phyloP scores from a whole-genome alignment of 2,329 filamentous ascomycete species.

The Trichoderma polysporum region DNA sequence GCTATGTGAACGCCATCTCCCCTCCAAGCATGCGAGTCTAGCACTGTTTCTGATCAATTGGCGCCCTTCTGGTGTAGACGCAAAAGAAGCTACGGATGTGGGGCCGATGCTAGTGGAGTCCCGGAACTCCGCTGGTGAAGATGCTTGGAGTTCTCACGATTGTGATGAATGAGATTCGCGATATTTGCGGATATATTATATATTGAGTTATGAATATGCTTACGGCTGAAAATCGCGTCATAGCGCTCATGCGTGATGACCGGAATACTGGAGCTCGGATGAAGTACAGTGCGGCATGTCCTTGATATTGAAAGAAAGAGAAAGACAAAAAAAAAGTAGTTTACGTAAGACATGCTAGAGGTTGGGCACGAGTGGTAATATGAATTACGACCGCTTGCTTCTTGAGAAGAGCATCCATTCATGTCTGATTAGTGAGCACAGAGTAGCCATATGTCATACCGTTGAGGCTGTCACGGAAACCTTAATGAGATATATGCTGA shows the following conservation, averaged over 20 bases:
- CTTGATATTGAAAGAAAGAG: neutral
- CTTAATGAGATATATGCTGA: neutral
- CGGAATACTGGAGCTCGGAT: neutral
- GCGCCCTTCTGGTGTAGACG: conserved; percentile 7
- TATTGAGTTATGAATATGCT: neutral
- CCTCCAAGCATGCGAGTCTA: neutral
- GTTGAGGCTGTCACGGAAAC: neutral
- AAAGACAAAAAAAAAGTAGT: neutral
- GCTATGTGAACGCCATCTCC: neutral
- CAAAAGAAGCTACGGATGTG: conserved; percentile 13
- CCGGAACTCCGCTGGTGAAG: neutral
- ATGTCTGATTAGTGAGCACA: neutral
- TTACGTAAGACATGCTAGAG: neutral
- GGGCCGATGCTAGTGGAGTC: conserved; percentile 15
- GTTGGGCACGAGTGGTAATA: neutral
- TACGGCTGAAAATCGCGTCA: too few relatives aligned
- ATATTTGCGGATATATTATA: neutral
- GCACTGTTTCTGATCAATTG: neutral
- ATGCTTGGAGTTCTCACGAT: neutral
- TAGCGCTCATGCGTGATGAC: neutral
- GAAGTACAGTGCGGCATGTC: neutral
- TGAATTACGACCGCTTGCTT: neutral
- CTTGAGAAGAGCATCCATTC: neutral
- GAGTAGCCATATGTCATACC: neutral
- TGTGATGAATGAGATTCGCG: neutral